Evolutionary conservation across 768 basidiomycete genomes (phyloP).

Genomic region (Boletus huronensis): DNA sequence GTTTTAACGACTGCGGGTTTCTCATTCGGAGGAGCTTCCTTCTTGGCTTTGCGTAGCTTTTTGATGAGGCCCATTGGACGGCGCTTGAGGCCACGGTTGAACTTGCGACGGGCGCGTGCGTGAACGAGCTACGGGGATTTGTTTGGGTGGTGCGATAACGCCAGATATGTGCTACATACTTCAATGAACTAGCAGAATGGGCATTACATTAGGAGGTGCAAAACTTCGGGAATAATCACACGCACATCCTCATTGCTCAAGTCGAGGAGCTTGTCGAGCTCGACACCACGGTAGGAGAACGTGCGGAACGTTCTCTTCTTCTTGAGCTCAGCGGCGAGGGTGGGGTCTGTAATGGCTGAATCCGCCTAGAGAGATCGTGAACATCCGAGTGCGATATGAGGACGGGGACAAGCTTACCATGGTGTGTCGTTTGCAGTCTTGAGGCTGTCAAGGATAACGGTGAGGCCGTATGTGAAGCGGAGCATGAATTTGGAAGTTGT

Average conservation of each 20-base stretch:
- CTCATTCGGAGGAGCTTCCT: slow-evolving; percentile 98
- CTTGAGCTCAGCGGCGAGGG: slow-evolving; percentile 95
- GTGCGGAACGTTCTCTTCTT: slow-evolving; percentile 99
- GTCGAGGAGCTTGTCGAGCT: slow-evolving; percentile 97
- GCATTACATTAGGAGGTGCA: neutral
- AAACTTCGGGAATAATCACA: neutral
- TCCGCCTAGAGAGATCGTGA: slow-evolving; percentile 57
- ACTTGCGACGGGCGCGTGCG: slow-evolving; percentile 96
- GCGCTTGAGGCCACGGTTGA: slow-evolving; percentile 98
- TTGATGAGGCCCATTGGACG: slow-evolving; percentile 98
- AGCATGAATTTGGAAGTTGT: slow-evolving; percentile 36
- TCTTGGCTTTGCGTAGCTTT: slow-evolving; percentile 99
- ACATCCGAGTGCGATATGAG: neutral
- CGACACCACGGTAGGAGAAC: slow-evolving; percentile 96
- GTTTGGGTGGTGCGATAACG: slow-evolving; percentile 1
- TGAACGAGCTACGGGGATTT: slow-evolving; percentile 76
- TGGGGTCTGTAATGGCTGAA: slow-evolving; percentile 80
- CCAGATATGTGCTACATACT: slow-evolving; percentile 42
- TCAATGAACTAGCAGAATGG: slow-evolving; percentile 63
- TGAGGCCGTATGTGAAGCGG: slow-evolving; percentile 19
- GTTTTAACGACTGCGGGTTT: slow-evolving; percentile 99
- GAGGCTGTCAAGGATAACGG: slow-evolving; percentile 24
- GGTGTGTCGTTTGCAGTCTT: slow-evolving; percentile 27
- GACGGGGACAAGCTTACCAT: slow-evolving; percentile 28
- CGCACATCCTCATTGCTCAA: slow-evolving; percentile 92